Percentiles rank a stretch among this genome's conserved stretches.
Conservation (phyloP, 495 filamentous ascomycete genomes). For the Cladorrhinum samala region DNA sequence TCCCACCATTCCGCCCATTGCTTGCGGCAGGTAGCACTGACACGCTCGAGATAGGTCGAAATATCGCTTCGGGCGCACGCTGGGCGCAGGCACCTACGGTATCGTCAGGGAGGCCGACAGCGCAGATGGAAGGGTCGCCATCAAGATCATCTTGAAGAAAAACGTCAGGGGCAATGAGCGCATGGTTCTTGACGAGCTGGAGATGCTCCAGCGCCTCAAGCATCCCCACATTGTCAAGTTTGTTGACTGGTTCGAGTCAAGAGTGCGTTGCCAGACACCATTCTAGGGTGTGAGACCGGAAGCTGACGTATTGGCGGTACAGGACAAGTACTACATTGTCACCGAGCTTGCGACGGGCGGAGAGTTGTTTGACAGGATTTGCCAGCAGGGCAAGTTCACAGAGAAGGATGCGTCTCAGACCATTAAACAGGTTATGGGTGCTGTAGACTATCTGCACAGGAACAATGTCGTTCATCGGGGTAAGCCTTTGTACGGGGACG, state of each 20-base stretch:
- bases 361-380: conserved; percentile 97
- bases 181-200: conserved; percentile 97
- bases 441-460: conserved; percentile 89
- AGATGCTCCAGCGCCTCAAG: conserved; percentile 80
- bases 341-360: conserved; percentile 94
- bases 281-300: background rate
- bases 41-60: conserved; percentile 50
- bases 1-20: background rate
- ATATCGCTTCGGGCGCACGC: conserved; percentile 86
- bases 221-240: conserved; percentile 98
- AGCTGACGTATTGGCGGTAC: conserved; percentile 8
- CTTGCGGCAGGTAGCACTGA: conserved; percentile 8
- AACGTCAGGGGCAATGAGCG: conserved; percentile 96
- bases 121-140: conserved; percentile 77
- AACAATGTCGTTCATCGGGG: conserved; percentile 97
- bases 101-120: conserved; percentile 93
- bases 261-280: conserved; percentile 43
- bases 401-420: conserved; percentile 98
- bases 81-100: conserved; percentile 96
- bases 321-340: conserved; percentile 99
- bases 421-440: conserved; percentile 89
- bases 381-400: conserved; percentile 96
- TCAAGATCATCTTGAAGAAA: conserved; percentile 99
- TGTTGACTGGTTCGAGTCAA: conserved; percentile 98
- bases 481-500: conserved; percentile 29